phyloP scores from a whole-genome alignment of 495 filamentous ascomycete species.

The Pyrenula aspistea region DNA sequence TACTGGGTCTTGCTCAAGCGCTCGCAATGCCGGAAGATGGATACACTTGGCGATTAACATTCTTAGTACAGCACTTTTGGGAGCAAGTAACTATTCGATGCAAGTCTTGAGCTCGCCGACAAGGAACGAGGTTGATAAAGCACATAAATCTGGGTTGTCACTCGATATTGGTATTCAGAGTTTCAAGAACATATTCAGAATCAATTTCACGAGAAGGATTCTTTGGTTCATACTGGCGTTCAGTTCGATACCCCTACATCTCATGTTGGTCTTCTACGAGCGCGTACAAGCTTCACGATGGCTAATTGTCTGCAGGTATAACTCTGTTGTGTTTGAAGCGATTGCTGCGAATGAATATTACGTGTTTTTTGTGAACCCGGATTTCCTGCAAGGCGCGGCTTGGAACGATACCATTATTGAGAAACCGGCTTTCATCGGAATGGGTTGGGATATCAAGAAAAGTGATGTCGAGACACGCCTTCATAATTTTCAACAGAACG shows the following conservation, averaged over 20 bases:
- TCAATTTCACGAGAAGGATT: conserved; percentile 21
- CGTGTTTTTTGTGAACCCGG: conserved; percentile 16
- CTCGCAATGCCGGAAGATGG: neutral
- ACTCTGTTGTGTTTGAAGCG: conserved; percentile 27
- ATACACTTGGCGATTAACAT: conserved; percentile 21
- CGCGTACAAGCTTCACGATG: neutral
- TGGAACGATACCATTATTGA: neutral
- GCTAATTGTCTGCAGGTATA: conserved; percentile 16
- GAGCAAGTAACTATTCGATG: conserved; percentile 24
- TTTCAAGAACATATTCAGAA: conserved; percentile 29
- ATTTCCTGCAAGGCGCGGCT: conserved; percentile 8
- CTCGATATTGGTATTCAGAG: conserved; percentile 42
- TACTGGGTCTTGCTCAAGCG: neutral
- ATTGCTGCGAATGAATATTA: conserved; percentile 24
- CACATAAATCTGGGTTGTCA: conserved; percentile 31
- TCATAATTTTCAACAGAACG: neutral
- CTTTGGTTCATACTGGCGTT: conserved; percentile 21
- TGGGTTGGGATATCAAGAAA: neutral
- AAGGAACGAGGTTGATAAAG: conserved; percentile 32
- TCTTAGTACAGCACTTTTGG: conserved; percentile 22
- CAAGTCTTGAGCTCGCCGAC: conserved; percentile 44
- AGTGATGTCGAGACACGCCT: neutral
- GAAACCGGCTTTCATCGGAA: neutral
- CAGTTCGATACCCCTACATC: neutral
- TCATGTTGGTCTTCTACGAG: neutral